Percentiles rank a stretch among this genome's conserved stretches.
phyloP scores from a whole-genome alignment of 768 basidiomycete species.

The Rhodotorula sphaerocarpa region DNA sequence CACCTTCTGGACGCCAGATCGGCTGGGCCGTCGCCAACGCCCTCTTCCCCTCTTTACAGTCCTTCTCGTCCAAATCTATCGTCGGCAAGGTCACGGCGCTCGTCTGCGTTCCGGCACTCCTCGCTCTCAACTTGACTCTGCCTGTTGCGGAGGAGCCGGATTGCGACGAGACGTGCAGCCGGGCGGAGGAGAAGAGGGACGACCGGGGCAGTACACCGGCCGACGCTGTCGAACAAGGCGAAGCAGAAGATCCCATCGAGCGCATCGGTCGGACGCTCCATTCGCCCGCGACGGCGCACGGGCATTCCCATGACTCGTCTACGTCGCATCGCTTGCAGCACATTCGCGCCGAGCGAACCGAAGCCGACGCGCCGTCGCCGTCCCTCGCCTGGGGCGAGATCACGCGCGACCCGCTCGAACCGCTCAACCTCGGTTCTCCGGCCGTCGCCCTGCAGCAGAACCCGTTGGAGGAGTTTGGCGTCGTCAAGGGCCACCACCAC shows the following conservation, averaged over 20 bases:
- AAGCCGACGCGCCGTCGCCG: conserved; percentile 2
- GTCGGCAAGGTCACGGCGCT: conserved; percentile 64
- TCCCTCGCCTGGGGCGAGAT: conserved; percentile 2
- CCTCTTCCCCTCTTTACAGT: conserved; percentile 76
- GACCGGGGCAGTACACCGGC: no score
- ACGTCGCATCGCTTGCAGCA: conserved; percentile 33
- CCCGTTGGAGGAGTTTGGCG: conserved; percentile 7
- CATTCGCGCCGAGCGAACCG: conserved; percentile 5
- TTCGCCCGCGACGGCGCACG: conserved; percentile 13
- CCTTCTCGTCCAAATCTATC: conserved; percentile 62
- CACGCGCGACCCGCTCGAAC: conserved; percentile 1
- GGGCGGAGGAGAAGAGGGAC: conserved; percentile 55
- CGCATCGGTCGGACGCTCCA: conserved; percentile 29
- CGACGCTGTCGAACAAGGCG: neutral
- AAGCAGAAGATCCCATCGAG: neutral
- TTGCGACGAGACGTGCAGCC: conserved; percentile 47
- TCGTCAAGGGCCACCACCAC: conserved; percentile 1
- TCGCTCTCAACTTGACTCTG: conserved; percentile 75
- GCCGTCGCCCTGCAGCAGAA: neutral
- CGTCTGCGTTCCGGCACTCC: conserved; percentile 76
- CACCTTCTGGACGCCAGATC: neutral
- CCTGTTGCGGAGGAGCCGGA: conserved; percentile 61
- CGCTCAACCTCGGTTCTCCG: neutral
- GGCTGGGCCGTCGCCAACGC: conserved; percentile 49
- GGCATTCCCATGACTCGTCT: conserved; percentile 7